Conservation (phyloP, 2,329 filamentous ascomycete genomes). For the Hymenoscyphus occultus region DNA sequence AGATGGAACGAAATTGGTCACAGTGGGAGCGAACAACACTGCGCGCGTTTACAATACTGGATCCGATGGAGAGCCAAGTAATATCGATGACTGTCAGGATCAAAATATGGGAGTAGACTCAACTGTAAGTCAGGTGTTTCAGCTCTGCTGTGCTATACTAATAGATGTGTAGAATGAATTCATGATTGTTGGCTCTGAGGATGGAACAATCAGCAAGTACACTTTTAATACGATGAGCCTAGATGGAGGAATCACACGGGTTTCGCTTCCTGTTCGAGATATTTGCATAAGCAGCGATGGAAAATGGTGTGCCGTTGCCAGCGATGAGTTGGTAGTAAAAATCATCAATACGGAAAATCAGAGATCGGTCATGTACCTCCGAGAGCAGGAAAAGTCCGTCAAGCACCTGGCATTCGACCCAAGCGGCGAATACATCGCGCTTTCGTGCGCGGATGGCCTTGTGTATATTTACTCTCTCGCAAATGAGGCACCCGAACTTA, state of each 20-base stretch:
- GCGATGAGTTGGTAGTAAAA: slow-evolving; percentile 90
- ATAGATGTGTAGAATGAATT: slow-evolving; percentile 59
- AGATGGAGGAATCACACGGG: slow-evolving; percentile 78
- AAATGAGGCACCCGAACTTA: slow-evolving; percentile 73
- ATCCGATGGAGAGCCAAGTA: slow-evolving; percentile 86
- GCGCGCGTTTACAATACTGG: slow-evolving; percentile 90
- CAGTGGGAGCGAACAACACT: slow-evolving; percentile 88
- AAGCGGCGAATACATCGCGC: slow-evolving; percentile 68
- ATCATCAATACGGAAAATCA: slow-evolving; percentile 81
- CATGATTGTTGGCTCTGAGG: slow-evolving; percentile 87
- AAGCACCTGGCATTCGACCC: slow-evolving; percentile 90
- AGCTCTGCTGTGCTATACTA: slow-evolving; percentile 9
- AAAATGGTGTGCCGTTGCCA: slow-evolving; percentile 91
- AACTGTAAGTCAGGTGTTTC: slow-evolving; percentile 43
- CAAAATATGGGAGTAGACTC: slow-evolving; percentile 78
- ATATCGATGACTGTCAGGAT: slow-evolving; percentile 87
- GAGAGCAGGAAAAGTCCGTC: slow-evolving; percentile 81
- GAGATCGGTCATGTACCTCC: slow-evolving; percentile 70
- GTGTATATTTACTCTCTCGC: slow-evolving; percentile 87
- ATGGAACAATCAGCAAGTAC: slow-evolving; percentile 94
- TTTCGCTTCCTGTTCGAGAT: slow-evolving; percentile 82
- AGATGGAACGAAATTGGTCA: slow-evolving; percentile 81
- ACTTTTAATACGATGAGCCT: slow-evolving; percentile 71
- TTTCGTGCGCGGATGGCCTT: slow-evolving; percentile 85
- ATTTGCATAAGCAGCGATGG: slow-evolving; percentile 77